A percentile compares a stretch with the other conserved stretches of the same genome.
Evolutionary conservation across 1,284 basidiomycete species (phyloP).

Genomic region (Thecaphora thlaspeos): DNA sequence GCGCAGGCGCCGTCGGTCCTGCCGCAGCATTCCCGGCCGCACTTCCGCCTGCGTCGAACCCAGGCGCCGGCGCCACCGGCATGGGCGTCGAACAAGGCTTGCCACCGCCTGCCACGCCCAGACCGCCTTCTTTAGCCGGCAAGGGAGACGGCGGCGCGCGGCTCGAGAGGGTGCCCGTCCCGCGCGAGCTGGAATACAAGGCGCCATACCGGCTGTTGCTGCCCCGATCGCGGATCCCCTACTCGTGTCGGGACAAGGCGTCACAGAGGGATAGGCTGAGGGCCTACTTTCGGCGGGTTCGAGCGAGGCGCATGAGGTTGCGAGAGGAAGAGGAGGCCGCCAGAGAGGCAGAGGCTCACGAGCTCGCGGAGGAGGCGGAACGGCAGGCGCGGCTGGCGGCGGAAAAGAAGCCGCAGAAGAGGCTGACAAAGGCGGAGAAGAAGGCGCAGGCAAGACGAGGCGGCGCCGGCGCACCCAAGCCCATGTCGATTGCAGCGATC

Average conservation of each 20-base stretch:
- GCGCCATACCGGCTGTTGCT: neutral
- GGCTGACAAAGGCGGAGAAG: slow-evolving; percentile 3
- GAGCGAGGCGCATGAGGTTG: slow-evolving; percentile 1
- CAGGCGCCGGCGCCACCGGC: too few species aligned
- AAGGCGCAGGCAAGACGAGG: slow-evolving; percentile 5
- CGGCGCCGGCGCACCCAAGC: neutral
- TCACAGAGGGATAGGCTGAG: neutral
- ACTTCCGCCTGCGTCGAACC: too few species aligned
- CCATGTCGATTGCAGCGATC: slow-evolving; percentile 6
- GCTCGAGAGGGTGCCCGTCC: slow-evolving; percentile 11
- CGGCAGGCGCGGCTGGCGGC: neutral
- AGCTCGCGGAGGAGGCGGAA: neutral
- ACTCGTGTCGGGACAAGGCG: neutral
- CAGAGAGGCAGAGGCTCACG: neutral
- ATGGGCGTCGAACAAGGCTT: too few species aligned
- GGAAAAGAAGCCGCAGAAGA: slow-evolving; percentile 5
- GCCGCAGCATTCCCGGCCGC: neutral
- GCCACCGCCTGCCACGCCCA: too few species aligned
- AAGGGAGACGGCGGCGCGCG: too few species aligned
- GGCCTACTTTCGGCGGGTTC: neutral
- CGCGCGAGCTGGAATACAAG: neutral
- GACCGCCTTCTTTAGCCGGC: too few species aligned
- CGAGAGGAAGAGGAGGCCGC: neutral
- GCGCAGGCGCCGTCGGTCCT: neutral
- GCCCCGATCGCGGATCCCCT: neutral